Base-by-base conservation (phyloP, 257 asterid species). In the Orobanche coerulescens region DNA sequence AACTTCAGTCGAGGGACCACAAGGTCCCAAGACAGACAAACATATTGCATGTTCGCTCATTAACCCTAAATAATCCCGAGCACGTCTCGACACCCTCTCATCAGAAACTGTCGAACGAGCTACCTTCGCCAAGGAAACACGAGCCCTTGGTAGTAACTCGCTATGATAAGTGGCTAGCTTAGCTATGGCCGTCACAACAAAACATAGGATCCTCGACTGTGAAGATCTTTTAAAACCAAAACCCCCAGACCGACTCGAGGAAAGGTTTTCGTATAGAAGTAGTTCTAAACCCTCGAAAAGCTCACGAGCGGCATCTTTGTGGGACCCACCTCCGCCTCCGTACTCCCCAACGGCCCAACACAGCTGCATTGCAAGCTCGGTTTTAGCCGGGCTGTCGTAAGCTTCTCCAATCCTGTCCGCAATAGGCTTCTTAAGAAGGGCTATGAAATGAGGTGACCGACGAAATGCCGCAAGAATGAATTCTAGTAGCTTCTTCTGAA, bases 331-430 rank as follows among this genome's bases (percentile, higher is more conserved):
- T 23, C 98, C 98, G 1, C 95, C 98, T 64, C 98, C 98, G 73
- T 84, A 73, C 76, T 91, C 98, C 64, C 98, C 98, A 34, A 91
- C 84, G 36, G 96, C 98, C 98, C 98, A 91, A 69, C 98, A 88
- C 54, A 91, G 77, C 66, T 91, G 98, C 75, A 91, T 73, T 71
- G 93, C 94, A 76, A 91, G 66, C 76, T 91, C 98, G 55, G 86
- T 80, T 95, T 88, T 88, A 39, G 80, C 72, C 51, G 89, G 85
- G 65, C 73, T 81, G 62, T 85, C 95, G 69, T 85, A 85, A 62
- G 93, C 94, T 74, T 91, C 96, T 59, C 94, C 95, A 52, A 91
- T 83, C 80, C 86, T 82, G 85, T 91, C 88, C 47, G 78, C 83
- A 49, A 91, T 82, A 52, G 96, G 95, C 70, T 88, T 91, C 95